Evolutionary conservation across 495 filamentous ascomycete genomes (phyloP), one percentile per base, ranked within the genome.

Genomic region (Alectoria sarmentosa): DNA sequence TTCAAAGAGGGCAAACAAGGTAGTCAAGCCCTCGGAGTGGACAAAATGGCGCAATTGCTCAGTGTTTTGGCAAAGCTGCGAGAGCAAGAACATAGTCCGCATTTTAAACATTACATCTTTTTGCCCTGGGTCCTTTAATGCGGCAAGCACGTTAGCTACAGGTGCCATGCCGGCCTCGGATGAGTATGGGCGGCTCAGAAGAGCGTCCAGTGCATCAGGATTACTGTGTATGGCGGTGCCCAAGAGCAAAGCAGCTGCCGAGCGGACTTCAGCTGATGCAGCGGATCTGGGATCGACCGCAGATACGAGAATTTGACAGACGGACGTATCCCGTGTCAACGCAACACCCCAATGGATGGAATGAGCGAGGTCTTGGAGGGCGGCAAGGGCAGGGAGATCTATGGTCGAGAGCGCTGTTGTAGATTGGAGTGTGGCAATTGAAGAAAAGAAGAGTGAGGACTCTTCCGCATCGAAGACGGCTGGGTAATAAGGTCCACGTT

Each of bases 261-360:
- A 80, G 66, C 56, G 78, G 73, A 69, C 66, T 44, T 73, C 65
- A 28, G 28, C 26, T 34, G 64, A 49, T 68, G 48, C 56, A 62
- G 36, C 58, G 65, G 44, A 34, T 65, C 26, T 37, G 62, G 66
- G 49, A 55, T 57, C 62, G 32, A 38, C 62, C 67, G 60, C 75
- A 61, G 77, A 77, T 62, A 82, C 70, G 6, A 84, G 74, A 15
- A 73, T 69, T 48, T 74, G 76, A 14, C 82, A 63, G 7, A 77
- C 76, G n/a, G 73, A 73, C 7, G 71, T 63, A 64, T 85, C 79
- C 56, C 81, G 76, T 26, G 81, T 73, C 55, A 89, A 78, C 66
- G 84, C 82, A 10, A 85, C 73, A n/a, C 87, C 87, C 76, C 86
- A 89, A 75, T 88, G 86, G 67, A 86, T 81, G 68, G 86, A 85